phyloP scores from a whole-genome alignment of 2,329 filamentous ascomycete species.

The Calonectria pseudoturangicola region DNA sequence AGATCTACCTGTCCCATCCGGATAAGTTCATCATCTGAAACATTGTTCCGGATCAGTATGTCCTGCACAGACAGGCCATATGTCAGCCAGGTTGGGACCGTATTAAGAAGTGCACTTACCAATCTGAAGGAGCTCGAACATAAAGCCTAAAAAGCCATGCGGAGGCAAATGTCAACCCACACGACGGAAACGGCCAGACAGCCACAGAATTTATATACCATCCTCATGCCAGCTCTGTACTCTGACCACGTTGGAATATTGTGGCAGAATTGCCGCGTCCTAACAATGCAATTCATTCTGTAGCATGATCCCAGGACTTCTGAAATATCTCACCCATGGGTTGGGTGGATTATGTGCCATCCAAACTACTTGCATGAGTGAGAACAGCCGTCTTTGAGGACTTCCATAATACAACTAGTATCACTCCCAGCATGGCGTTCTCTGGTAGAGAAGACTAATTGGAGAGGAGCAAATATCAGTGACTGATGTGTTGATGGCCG shows the following conservation, averaged over 20 bases:
- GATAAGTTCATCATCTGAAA: constrained; percentile 2
- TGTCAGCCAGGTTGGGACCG: constrained; percentile 4
- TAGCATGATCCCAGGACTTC: not conserved
- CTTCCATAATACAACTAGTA: not conserved
- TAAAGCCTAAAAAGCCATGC: not conserved
- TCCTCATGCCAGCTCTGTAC: not conserved
- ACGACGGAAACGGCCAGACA: not conserved
- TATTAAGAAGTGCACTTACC: not conserved
- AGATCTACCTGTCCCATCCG: not conserved
- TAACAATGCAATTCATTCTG: not conserved
- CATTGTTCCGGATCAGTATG: constrained; percentile 1
- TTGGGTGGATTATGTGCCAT: not conserved
- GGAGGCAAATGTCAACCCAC: not conserved
- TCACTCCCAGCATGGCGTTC: not conserved
- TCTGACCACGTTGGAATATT: not conserved
- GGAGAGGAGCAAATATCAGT: not conserved
- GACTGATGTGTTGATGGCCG: not conserved
- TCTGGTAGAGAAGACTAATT: not conserved
- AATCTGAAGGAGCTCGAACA: not conserved
- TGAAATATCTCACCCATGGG: not conserved
- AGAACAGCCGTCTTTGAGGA: not conserved
- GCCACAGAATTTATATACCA: not conserved
- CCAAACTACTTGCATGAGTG: not conserved
- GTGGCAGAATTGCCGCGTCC: not conserved
- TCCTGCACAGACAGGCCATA: not conserved